Evolutionary conservation across 495 filamentous ascomycete species (phyloP), one percentile per base, ranked within the genome.

Genomic region (Ramalina intermedia): DNA sequence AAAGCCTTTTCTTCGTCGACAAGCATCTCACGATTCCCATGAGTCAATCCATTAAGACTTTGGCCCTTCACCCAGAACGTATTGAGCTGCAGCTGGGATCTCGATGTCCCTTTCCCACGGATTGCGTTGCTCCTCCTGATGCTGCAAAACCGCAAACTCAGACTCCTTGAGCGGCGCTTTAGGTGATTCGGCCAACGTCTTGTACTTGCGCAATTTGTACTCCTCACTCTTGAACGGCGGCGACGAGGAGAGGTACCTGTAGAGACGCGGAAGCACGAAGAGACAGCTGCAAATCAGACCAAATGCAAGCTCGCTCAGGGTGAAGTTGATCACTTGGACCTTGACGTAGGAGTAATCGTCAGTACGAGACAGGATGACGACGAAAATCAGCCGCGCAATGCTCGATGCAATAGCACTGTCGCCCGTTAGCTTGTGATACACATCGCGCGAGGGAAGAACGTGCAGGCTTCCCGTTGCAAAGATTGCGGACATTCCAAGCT

Each of bases 321-420:
- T 12, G 24, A 27, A 21, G 13, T 29, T 46, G 23, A 27, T 33
- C 7, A 21, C 35, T 29, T 33, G 43, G 24, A 46, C 18, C 18
- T 46, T 46, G 16, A 46, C 27, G 35, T 37, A 52, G 9, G 43
- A 51, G 27, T 43, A 9, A 20, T 57, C 52, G 6, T 4, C 1
- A 27, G 13, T 43, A 13, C 17, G 13, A 1, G 18, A 0, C 2
- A 48, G 18, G 6, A 17, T 26, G n/a, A 24, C 37, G 6, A 13
- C 38, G 33, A 43, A 55, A 4, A 43, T 6, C 3, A 57, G 53
- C 1, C 48, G 26, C 37, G 42, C 39, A 18, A 57, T 43, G 29
- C 55, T 55, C 27, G 53, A 51, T 20, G 36, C 35, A 23, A 46
- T 47, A 13, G 52, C 55, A 7, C 53, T 55, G 33, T 37, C 14